These are phyloP conservation scores for Brettanomyces custersianus DNA, from an alignment of 805 yeast species.

Conservation along the genomic window DNA sequence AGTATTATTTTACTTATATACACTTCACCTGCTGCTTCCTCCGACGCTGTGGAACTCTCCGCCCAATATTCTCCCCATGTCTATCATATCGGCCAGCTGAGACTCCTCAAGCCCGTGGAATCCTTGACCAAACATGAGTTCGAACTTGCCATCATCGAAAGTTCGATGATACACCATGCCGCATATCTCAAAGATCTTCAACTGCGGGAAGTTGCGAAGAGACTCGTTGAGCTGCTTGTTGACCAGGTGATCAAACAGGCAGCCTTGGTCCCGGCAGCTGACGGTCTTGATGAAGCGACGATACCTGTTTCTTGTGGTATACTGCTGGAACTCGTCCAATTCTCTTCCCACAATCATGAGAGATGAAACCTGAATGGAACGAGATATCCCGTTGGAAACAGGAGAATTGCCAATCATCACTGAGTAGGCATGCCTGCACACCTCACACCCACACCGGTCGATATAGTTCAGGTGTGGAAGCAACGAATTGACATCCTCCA, in stretches of 20 bases:
- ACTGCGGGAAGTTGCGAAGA: conserved; percentile 10
- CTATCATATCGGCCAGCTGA: conserved; percentile 15
- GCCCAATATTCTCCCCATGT: conserved; percentile 19
- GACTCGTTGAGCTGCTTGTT: conserved; percentile 18
- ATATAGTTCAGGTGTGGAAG: conserved; percentile 23
- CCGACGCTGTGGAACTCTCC: too few relatives aligned
- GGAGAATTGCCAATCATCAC: conserved; percentile 1
- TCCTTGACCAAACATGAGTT: conserved; percentile 17
- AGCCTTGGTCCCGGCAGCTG: conserved; percentile 12
- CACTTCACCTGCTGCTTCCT: too few relatives aligned
- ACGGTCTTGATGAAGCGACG: conserved; percentile 12
- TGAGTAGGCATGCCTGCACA: conserved; percentile 10
- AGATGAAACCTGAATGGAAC: conserved; percentile 22
- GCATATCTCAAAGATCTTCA: conserved; percentile 23
- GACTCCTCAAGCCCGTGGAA: conserved; percentile 16
- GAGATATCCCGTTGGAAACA: conserved; percentile 2
- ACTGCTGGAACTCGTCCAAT: conserved; percentile 16
- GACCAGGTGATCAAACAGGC: conserved; percentile 23
- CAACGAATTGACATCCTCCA: conserved; percentile 21
- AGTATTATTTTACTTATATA: too few relatives aligned
- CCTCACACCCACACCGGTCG: conserved; percentile 16
- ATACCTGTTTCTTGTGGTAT: conserved; percentile 9
- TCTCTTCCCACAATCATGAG: conserved; percentile 25
- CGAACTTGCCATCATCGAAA: conserved; percentile 7
- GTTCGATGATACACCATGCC: conserved; percentile 20